Conservation (phyloP, 495 filamentous ascomycete genomes). For the Podospora anserina region DNA sequence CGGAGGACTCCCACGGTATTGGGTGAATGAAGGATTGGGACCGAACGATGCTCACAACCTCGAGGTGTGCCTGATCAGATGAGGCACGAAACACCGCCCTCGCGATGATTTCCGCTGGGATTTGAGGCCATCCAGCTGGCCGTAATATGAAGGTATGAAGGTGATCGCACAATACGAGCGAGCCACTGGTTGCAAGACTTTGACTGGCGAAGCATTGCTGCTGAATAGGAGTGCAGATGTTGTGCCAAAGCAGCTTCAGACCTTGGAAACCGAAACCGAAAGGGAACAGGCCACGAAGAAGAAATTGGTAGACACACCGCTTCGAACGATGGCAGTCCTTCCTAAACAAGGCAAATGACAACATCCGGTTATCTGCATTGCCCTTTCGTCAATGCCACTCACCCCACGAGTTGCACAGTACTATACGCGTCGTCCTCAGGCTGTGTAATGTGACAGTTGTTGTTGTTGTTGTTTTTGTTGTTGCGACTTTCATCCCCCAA, state of each 20-base stretch:
- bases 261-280: neutral
- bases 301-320: conserved; percentile 6
- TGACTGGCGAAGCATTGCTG: neutral
- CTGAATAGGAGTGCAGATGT: neutral
- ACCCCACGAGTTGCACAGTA: neutral
- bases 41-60: neutral
- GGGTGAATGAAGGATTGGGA: neutral
- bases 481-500: neutral
- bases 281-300: neutral
- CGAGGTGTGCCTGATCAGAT: neutral
- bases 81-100: neutral
- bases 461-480: neutral
- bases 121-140: neutral
- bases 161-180: neutral
- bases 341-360: neutral
- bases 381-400: neutral
- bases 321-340: neutral
- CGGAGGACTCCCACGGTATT: neutral
- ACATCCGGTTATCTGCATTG: neutral
- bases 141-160: neutral
- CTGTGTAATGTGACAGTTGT: neutral
- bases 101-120: neutral
- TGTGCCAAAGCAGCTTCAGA: neutral
- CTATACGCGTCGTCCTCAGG: neutral
- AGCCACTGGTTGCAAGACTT: neutral